Percentiles rank a stretch among this genome's conserved stretches.
Conservation (phyloP, 225 moss, liverwort and hornwort genomes). For the Anthoceros angustus region DNA sequence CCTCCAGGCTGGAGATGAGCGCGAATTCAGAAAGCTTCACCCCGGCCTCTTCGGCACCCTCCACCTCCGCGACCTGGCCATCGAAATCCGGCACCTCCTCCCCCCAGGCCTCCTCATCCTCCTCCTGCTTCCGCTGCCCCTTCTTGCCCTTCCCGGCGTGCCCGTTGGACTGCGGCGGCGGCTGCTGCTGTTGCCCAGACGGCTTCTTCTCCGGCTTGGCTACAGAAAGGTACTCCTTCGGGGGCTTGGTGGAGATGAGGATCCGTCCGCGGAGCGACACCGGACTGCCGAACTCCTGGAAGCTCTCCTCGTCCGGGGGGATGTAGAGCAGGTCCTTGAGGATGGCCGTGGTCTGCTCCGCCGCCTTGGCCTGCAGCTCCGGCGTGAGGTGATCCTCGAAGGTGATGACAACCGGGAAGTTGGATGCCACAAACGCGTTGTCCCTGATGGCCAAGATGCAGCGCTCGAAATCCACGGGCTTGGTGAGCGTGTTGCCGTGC, state of each 20-base stretch:
- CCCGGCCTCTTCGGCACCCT: neutral
- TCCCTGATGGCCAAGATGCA: constrained; percentile 62
- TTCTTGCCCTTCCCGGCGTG: constrained; percentile 17
- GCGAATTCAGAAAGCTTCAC: neutral
- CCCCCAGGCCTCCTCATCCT: constrained; percentile 23
- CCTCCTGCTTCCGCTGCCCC: too few species aligned
- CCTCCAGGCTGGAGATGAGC: constrained; percentile 23
- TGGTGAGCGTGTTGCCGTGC: constrained; percentile 77
- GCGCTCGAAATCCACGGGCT: constrained; percentile 52
- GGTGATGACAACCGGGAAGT: constrained; percentile 75
- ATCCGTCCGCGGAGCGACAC: constrained; percentile 44
- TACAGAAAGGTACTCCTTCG: constrained; percentile 34
- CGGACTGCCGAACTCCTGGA: constrained; percentile 49
- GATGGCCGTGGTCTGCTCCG: constrained; percentile 38
- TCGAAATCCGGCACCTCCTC: constrained; percentile 23
- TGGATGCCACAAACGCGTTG: constrained; percentile 49
- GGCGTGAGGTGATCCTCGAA: constrained; percentile 76
- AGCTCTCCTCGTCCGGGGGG: constrained; percentile 26
- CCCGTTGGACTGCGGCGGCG: constrained; percentile 10
- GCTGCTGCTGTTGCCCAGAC: neutral
- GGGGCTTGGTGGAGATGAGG: constrained; percentile 78
- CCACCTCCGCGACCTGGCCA: neutral
- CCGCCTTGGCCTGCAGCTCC: constrained; percentile 56
- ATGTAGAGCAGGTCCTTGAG: constrained; percentile 33
- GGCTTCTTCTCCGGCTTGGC: constrained; percentile 8